Evolutionary conservation across 2,329 filamentous ascomycete genomes (phyloP), one percentile per base, ranked within the genome.

Genomic region (Fusarium bulbicola): DNA sequence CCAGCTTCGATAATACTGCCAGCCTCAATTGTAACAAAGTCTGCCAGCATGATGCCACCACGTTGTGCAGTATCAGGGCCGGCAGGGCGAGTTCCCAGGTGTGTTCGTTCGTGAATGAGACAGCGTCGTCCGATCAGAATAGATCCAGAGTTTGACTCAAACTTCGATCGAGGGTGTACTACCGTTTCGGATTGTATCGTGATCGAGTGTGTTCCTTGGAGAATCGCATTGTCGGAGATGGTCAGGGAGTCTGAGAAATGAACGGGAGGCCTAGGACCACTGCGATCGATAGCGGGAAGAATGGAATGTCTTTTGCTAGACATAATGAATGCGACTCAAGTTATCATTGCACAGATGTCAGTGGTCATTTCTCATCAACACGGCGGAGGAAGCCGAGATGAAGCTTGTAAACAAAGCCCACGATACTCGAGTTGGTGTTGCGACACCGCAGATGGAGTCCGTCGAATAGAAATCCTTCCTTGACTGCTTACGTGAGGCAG

Each of bases 61-160:
- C 77, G 73, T 32, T 67, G 75, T 8, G 77, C 76, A 11, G 50
- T 77, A 14, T 73, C 66, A 10, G 68, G 57, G 42, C 79, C 76
- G 18, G 70, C 65, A 7, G 82, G 81, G 20, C 73, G 75, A 40
- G 85, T 86, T 21, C 90, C 90, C 21, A 93, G 80, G 28, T 86
- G 84, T 14, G 87, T 82, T 64, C 90, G 85, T 83, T 98, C 96
- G 75, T 92, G 90, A 47, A 98, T 87, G 50, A 97, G 92, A 77
- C 93, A 96, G 59, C 92, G 91, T 66, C 93, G 91, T 32, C 95
- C 95, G 67, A 97, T 89, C 34, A 91, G 91, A 74, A 98, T 91
- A 47, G 94, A 92, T 9, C 94, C 94, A 58, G 92, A 87, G 64
- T 91, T 90, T 14, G 95, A 92, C 77, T 95, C 93, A 63, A 98